Conservation (phyloP, 108 stramenopile species). For the Pseudonitzschia pungens region DNA sequence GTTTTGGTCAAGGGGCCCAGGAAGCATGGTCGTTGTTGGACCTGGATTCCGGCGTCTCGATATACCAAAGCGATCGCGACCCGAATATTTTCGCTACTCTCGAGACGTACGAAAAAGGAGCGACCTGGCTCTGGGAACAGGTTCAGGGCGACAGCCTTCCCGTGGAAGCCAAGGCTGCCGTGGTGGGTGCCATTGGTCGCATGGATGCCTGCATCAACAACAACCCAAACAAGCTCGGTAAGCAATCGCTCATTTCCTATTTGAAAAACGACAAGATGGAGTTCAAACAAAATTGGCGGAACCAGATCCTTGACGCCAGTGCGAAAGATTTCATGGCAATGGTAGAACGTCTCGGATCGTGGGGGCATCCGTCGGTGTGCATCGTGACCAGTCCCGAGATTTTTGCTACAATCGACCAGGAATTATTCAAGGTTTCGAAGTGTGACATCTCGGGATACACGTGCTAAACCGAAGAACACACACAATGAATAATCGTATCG, state of each 20-base stretch:
- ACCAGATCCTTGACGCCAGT: constrained; percentile 55
- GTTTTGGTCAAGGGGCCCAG: constrained; percentile 87
- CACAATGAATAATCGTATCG: no score
- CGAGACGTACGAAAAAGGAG: constrained; percentile 70
- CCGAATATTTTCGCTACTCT: constrained; percentile 69
- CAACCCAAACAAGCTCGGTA: constrained; percentile 66
- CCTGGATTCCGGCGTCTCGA: constrained; percentile 57
- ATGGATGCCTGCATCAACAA: constrained; percentile 73
- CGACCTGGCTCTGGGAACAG: constrained; percentile 47
- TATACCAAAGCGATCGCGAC: constrained; percentile 73
- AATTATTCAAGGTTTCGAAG: background rate
- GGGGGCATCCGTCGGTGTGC: constrained; percentile 26
- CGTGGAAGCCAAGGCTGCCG: constrained; percentile 51
- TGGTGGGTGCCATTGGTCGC: constrained; percentile 83
- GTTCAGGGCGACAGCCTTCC: constrained; percentile 31
- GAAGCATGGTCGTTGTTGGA: constrained; percentile 77
- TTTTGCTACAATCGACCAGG: constrained; percentile 14
- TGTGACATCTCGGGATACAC: constrained; percentile 1
- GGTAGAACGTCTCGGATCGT: constrained; percentile 24
- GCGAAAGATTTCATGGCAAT: constrained; percentile 21
- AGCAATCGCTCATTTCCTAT: constrained; percentile 56
- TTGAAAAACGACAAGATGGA: constrained; percentile 64
- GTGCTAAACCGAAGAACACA: background rate
- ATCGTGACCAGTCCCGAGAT: constrained; percentile 25
- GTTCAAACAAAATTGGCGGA: constrained; percentile 64